Conservation (phyloP, 805 yeast genomes). For the Tetrapisispora arboricola region DNA sequence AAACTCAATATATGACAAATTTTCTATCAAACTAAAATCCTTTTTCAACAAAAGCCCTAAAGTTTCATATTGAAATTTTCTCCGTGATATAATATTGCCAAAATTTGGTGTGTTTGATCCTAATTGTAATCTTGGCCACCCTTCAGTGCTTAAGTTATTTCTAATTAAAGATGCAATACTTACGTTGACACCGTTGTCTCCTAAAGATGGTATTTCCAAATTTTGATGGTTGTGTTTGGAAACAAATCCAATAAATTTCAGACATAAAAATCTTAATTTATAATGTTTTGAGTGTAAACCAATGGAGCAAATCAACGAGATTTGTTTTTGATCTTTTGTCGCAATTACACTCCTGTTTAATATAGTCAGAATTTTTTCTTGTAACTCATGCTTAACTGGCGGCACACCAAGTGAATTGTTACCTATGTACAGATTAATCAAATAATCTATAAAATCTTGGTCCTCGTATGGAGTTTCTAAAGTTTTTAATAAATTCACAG, state of each 20-base stretch:
- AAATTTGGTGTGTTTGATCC: conserved; percentile 28
- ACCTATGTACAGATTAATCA: conserved; percentile 46
- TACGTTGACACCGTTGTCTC: not conserved
- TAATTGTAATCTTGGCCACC: conserved; percentile 46
- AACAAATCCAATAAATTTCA: conserved; percentile 58
- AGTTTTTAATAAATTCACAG: conserved; percentile 43
- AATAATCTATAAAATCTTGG: conserved; percentile 31
- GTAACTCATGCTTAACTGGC: conserved; percentile 44
- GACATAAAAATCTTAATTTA: conserved; percentile 45
- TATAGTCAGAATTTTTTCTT: conserved; percentile 44
- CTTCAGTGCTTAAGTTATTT: conserved; percentile 42
- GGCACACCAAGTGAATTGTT: conserved; percentile 32
- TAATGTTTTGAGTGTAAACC: conserved; percentile 49
- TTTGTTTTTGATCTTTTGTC: conserved; percentile 29
- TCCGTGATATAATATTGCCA: conserved; percentile 34
- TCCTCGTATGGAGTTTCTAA: conserved; percentile 44
- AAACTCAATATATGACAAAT: conserved; percentile 49
- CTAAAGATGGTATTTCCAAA: conserved; percentile 26
- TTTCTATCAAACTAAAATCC: conserved; percentile 34
- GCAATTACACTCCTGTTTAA: conserved; percentile 46
- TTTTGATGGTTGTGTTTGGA: conserved; percentile 26
- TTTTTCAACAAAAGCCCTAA: conserved; percentile 54
- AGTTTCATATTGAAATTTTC: conserved; percentile 67
- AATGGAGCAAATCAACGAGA: conserved; percentile 42
- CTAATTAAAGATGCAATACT: conserved; percentile 44